These are phyloP conservation scores for Chaetomium olivaceum DNA, from an alignment of 2,329 filamentous ascomycete species.

Conservation along the genomic window DNA sequence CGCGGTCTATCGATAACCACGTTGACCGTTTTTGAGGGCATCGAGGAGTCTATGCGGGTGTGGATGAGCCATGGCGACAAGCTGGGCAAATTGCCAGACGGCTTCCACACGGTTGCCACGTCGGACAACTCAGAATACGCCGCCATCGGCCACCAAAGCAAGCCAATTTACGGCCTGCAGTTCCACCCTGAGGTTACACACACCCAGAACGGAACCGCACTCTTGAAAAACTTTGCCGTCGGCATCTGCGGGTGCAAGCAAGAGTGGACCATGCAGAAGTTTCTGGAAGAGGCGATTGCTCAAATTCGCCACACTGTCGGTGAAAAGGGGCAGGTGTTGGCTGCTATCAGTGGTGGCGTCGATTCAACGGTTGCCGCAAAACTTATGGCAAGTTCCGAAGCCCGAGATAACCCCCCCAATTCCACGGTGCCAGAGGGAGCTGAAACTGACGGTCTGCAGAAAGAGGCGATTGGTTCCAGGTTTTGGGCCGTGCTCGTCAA, in stretches of 20 bases:
- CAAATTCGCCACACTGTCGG: conserved; percentile 83
- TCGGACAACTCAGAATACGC: conserved; percentile 78
- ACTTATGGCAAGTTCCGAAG: conserved; percentile 62
- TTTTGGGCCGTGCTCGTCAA: conserved; percentile 72
- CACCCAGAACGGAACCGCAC: conserved; percentile 65
- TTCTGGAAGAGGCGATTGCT: conserved; percentile 75
- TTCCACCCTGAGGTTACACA: conserved; percentile 87
- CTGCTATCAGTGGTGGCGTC: conserved; percentile 67
- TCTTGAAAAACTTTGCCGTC: conserved; percentile 82
- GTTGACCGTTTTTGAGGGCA: conserved; percentile 77
- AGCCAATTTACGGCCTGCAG: conserved; percentile 79
- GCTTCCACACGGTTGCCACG: conserved; percentile 71
- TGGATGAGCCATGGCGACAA: conserved; percentile 94
- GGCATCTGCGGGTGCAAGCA: conserved; percentile 74
- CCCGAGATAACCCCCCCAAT: background rate
- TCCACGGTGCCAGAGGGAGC: background rate
- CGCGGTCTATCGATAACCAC: conserved; percentile 43
- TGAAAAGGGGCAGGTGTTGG: conserved; percentile 71
- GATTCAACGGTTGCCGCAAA: conserved; percentile 86
- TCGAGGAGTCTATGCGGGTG: conserved; percentile 69
- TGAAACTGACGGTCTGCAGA: conserved; percentile 29
- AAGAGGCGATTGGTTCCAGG: conserved; percentile 74
- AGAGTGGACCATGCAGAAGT: conserved; percentile 85
- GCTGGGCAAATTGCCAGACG: conserved; percentile 69
- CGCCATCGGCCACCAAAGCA: conserved; percentile 70